phyloP scores from a whole-genome alignment of 1,284 basidiomycete genomes.

The Salmacisia buchloeana region DNA sequence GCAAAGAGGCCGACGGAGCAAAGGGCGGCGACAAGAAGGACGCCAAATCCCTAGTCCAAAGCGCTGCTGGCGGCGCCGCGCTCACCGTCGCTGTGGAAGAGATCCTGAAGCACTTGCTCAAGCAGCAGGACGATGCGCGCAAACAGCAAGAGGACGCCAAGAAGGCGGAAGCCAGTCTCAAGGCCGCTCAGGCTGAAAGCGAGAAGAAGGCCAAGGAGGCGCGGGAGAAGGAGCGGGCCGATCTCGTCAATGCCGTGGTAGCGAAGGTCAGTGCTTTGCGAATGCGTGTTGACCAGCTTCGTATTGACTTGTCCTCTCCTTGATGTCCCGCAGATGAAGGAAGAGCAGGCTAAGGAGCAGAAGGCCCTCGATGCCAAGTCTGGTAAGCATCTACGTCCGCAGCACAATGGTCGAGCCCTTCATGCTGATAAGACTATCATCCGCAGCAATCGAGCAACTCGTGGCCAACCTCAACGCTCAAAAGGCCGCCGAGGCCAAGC shows the following conservation, averaged over 20 bases:
- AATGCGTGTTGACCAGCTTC: not conserved
- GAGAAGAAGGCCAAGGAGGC: constrained; percentile 9
- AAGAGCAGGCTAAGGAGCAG: constrained; percentile 11
- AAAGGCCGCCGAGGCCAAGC: constrained; percentile 23
- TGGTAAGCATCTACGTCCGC: no score
- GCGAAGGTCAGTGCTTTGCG: not conserved
- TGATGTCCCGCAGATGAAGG: constrained; percentile 2
- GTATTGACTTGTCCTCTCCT: not conserved
- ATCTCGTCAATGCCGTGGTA: constrained; percentile 22
- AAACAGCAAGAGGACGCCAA: constrained; percentile 4
- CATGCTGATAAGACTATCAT: not conserved
- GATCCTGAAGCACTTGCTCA: constrained; percentile 41
- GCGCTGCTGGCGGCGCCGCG: constrained; percentile 25
- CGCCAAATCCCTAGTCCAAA: constrained; percentile 23
- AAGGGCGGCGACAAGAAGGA: constrained; percentile 17
- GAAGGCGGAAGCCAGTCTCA: not conserved
- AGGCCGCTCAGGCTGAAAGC: constrained; percentile 10
- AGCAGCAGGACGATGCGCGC: constrained; percentile 30
- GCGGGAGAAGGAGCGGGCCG: constrained; percentile 24
- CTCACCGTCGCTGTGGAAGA: constrained; percentile 40
- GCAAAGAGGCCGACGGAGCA: constrained; percentile 20
- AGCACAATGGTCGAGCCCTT: not conserved
- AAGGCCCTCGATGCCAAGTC: constrained; percentile 32
- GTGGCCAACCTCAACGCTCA: constrained; percentile 36
- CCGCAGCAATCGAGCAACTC: constrained; percentile 34